Conservation (phyloP, 345 rosid genomes). For the Moringa oleifera region DNA sequence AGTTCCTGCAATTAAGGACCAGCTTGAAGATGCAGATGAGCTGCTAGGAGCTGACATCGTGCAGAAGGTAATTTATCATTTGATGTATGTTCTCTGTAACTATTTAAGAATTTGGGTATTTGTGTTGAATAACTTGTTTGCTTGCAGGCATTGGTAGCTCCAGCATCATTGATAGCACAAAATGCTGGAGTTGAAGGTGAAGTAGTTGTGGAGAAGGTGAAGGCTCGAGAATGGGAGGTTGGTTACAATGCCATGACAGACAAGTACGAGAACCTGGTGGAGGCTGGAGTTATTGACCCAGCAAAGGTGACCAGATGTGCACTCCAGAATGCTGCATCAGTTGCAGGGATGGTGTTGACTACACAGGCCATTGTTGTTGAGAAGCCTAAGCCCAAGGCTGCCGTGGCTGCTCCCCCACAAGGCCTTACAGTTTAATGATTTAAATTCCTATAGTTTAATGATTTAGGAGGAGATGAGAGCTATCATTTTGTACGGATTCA, state of each 20-base stretch:
- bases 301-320: constrained; percentile 96
- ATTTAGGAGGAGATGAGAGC: no score
- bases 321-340: constrained; percentile 89
- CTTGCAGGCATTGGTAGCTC: constrained; percentile 75
- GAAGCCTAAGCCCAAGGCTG: constrained; percentile 66
- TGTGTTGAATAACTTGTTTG: not conserved
- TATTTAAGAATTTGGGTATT: no score
- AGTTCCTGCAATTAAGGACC: constrained; percentile 75
- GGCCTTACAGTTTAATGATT: constrained; percentile 51
- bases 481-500: no score
- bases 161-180: constrained; percentile 87
- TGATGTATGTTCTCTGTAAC: not conserved
- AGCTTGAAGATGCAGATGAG: constrained; percentile 73
- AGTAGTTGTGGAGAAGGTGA: constrained; percentile 85
- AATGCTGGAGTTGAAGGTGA: constrained; percentile 96
- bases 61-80: constrained; percentile 59
- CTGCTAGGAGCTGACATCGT: constrained; percentile 91
- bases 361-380: constrained; percentile 98
- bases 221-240: constrained; percentile 74
- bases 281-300: constrained; percentile 89
- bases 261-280: constrained; percentile 75
- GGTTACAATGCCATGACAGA: constrained; percentile 97
- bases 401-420: constrained; percentile 48
- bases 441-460: no score
- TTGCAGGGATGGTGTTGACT: constrained; percentile 96